Evolutionary conservation across 2,329 filamentous ascomycete genomes (phyloP).

Genomic region (Ascochyta pisi): DNA sequence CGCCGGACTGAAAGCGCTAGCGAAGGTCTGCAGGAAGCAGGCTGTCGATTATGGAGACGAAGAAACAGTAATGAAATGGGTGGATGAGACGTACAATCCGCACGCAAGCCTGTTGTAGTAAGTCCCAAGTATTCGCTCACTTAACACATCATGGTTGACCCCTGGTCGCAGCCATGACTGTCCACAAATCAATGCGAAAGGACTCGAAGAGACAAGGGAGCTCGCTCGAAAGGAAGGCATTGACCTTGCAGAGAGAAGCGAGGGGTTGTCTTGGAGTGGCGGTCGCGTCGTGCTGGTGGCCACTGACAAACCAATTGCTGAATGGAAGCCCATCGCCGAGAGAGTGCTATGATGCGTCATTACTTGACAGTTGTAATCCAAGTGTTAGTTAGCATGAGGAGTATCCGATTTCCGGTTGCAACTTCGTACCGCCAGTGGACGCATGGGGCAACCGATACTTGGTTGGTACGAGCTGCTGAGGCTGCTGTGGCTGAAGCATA

Average conservation of each 20-base stretch:
- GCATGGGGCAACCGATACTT: background rate
- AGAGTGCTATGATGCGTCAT: constrained; percentile 32
- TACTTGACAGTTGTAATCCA: background rate
- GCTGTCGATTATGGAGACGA: constrained; percentile 36
- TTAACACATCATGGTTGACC: background rate
- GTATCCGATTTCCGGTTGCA: background rate
- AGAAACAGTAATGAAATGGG: constrained; percentile 40
- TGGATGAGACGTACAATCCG: constrained; percentile 42
- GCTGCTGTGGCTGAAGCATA: constrained; percentile 14
- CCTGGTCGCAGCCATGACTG: constrained; percentile 35
- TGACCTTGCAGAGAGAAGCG: constrained; percentile 18
- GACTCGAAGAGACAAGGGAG: constrained; percentile 30
- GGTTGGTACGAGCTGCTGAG: constrained; percentile 4
- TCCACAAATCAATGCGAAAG: constrained; percentile 27
- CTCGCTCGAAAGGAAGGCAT: constrained; percentile 34
- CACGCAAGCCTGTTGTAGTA: constrained; percentile 54
- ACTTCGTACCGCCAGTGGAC: background rate
- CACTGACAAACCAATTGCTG: constrained; percentile 46
- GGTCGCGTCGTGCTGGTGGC: constrained; percentile 51
- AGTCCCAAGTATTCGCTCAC: constrained; percentile 22
- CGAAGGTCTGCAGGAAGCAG: constrained; percentile 31
- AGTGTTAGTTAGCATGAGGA: background rate
- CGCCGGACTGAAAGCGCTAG: constrained; percentile 37
- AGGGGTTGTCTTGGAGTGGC: constrained; percentile 42
- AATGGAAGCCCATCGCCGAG: constrained; percentile 48